A percentile compares a stretch with the other conserved stretches of the same genome.
These are phyloP conservation scores for Scenedesmus sp. DNA, from an alignment of 163 green algal species.

Conservation along the genomic window DNA sequence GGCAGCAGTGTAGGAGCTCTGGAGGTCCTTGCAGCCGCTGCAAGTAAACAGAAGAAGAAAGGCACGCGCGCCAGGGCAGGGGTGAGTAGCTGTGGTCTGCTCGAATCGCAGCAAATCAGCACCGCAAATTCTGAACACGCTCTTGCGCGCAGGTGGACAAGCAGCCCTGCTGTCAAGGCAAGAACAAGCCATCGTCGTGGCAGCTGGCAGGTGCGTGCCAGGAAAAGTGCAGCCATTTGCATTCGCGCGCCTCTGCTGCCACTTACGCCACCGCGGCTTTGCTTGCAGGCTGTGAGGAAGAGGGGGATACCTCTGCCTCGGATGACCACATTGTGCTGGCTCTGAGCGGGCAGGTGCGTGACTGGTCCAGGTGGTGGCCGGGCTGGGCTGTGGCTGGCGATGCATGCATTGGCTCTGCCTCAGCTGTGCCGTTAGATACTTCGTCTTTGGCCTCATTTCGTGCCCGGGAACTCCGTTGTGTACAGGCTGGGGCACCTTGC, in stretches of 20 bases:
- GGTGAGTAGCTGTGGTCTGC: background rate
- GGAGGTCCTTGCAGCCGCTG: conserved; percentile 5
- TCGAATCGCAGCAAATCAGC: background rate
- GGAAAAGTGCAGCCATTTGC: background rate
- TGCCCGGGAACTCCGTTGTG: background rate
- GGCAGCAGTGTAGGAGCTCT: conserved; percentile 4
- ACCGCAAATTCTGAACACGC: background rate
- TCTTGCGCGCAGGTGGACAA: background rate
- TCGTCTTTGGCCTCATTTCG: background rate
- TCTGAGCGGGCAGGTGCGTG: conserved; percentile 11
- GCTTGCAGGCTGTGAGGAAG: conserved; percentile 16
- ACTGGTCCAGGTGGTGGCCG: background rate
- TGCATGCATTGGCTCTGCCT: background rate
- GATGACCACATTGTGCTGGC: conserved; percentile 24
- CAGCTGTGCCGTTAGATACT: background rate
- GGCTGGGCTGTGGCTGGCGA: conserved; percentile 1
- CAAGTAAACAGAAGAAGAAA: conserved; percentile 2
- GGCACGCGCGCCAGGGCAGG: background rate
- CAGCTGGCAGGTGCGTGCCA: background rate
- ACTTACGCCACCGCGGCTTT: background rate
- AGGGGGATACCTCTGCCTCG: background rate
- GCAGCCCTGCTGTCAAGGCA: background rate
- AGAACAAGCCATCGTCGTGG: background rate
- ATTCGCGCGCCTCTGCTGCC: background rate
- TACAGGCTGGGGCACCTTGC: background rate